Percentiles rank a stretch among this genome's conserved stretches.
Evolutionary conservation across 352 stramenopile species (phyloP).

Genomic region (Pythium utonaiense): DNA sequence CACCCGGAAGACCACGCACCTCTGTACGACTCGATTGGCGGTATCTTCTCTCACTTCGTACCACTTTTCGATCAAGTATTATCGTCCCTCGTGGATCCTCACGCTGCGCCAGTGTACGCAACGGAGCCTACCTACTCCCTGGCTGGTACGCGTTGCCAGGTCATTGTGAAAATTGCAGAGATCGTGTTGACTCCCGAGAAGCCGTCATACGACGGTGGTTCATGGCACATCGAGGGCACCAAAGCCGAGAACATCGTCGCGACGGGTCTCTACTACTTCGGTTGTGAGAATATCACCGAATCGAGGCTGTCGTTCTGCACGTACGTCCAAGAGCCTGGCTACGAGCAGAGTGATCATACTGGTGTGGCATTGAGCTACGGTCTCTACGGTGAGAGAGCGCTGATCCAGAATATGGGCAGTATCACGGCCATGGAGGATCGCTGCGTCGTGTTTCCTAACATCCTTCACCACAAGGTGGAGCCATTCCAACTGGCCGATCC

Average conservation of each 20-base stretch:
- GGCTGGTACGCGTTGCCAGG: slow-evolving; percentile 8
- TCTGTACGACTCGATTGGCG: slow-evolving; percentile 26
- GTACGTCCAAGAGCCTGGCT: slow-evolving; percentile 7
- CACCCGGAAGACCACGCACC: slow-evolving; percentile 20
- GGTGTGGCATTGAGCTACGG: slow-evolving; percentile 13
- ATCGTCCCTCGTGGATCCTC: background rate
- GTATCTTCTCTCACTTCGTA: slow-evolving; percentile 27
- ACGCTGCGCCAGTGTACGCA: no score
- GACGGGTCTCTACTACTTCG: slow-evolving; percentile 36
- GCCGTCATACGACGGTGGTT: slow-evolving; percentile 24
- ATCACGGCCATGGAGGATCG: slow-evolving; percentile 18
- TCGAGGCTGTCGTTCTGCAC: slow-evolving; percentile 28
- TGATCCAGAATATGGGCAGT: slow-evolving; percentile 17
- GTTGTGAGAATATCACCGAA: slow-evolving; percentile 32
- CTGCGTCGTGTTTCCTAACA: slow-evolving; percentile 34
- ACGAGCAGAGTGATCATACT: slow-evolving; percentile 8
- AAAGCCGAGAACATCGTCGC: slow-evolving; percentile 30
- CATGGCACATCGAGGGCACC: slow-evolving; percentile 33
- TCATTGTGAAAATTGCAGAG: slow-evolving; percentile 36
- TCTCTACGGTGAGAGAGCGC: background rate
- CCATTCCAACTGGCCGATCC: slow-evolving; percentile 27
- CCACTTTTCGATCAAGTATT: slow-evolving; percentile 28
- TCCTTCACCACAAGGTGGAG: slow-evolving; percentile 27
- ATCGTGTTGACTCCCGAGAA: slow-evolving; percentile 34
- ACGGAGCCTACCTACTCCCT: slow-evolving; percentile 22